A percentile compares a stretch with the other conserved stretches of the same genome.
Evolutionary conservation across 2,329 filamentous ascomycete species (phyloP).

Genomic region (Penicillium psychrosexuale): DNA sequence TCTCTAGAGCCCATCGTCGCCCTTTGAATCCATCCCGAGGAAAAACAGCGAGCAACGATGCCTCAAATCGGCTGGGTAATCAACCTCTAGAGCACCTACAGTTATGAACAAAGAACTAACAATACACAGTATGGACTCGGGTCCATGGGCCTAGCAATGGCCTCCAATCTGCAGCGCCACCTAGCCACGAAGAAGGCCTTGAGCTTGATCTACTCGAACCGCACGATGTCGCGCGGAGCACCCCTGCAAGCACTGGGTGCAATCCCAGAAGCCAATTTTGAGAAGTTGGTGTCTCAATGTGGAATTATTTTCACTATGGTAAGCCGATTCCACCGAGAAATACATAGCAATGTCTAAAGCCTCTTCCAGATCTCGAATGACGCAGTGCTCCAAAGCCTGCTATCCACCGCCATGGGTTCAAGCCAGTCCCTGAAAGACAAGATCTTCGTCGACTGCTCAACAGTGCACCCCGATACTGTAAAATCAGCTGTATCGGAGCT

Average conservation of each 20-base stretch:
- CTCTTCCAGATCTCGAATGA: conserved; percentile 40
- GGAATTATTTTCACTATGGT: conserved; percentile 43
- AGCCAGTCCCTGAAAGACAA: conserved; percentile 59
- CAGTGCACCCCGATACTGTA: conserved; percentile 72
- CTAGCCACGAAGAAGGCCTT: conserved; percentile 32
- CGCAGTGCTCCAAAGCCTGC: conserved; percentile 34
- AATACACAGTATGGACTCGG: conserved; percentile 40
- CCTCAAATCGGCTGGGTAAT: conserved; percentile 38
- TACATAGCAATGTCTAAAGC: conserved; percentile 8
- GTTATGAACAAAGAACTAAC: neutral
- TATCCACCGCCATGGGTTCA: conserved; percentile 26
- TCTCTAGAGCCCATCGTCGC: neutral
- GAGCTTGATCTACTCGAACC: conserved; percentile 41
- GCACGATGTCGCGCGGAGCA: conserved; percentile 41
- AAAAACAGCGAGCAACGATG: conserved; percentile 21
- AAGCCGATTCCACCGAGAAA: neutral
- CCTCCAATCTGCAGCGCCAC: conserved; percentile 43
- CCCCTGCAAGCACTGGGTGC: conserved; percentile 37
- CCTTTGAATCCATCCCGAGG: neutral
- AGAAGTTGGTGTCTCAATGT: conserved; percentile 36
- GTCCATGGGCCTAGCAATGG: conserved; percentile 48
- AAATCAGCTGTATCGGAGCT: conserved; percentile 33
- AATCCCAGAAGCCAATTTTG: conserved; percentile 31
- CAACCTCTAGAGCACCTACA: neutral
- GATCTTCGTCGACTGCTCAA: conserved; percentile 82